Evolutionary conservation across 2,329 filamentous ascomycete genomes (phyloP), one percentile per base, ranked within the genome.

Genomic region (Aspergillus sp.): DNA sequence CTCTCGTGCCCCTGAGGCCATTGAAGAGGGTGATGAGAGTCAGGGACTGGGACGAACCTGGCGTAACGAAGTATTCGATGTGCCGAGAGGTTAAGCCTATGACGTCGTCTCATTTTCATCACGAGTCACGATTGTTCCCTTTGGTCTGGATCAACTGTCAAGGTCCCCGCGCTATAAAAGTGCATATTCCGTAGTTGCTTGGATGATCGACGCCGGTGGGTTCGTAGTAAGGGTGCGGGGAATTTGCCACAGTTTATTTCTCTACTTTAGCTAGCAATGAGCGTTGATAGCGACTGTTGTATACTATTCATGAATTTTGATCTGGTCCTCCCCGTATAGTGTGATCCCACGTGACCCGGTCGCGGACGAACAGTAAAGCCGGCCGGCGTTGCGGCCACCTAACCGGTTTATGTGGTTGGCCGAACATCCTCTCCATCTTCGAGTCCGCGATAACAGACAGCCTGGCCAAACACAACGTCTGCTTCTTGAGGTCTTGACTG

Each of bases 41-140:
- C 87, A 84, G 15, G 90, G 73, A 8, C 25, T 73, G 52, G 66
- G 67, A 15, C 58, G 61, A 27, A 77, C 90, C 0, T 96, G 92
- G 92, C 84, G 90, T 67, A 96, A 96, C 74, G 87, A 87, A 49
- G 88, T 96, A n/a, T 96, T 96, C 63, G 82, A 87, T 66, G 71
- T 83, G 61, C 64, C 66, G 13, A 64, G 61, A 15, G 47, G 59
- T 60, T 54, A 19, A 61, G n/a, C 32, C 42, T 41, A 54, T 39
- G 44, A 50, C 49, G 15, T 11, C 8, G 5, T n/a, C 25, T 32
- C 17, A 6, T 6, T 11, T 49, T 32, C n/a, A 36, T 36, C 10
- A 50, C 25, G 47, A 50, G 15, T 30, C n/a, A 50, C 5, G 38
- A 44, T 52, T 39, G 21, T 23, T 13, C 17, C 4, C 7, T 47